Conservation (phyloP, 1,284 basidiomycete genomes). For the Austroboletus rostrupii region DNA sequence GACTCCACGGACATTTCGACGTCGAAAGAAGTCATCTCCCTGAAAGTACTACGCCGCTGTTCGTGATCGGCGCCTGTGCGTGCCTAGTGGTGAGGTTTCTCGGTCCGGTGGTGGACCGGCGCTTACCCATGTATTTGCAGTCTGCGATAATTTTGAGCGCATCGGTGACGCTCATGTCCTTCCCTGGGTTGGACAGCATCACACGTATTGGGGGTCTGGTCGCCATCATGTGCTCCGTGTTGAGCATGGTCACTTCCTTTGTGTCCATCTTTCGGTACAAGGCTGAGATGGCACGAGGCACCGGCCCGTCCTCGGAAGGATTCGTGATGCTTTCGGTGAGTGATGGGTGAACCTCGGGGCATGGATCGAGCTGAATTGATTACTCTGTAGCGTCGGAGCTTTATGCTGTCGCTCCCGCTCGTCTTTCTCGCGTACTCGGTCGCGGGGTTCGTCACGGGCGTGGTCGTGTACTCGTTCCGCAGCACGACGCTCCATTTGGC, state of each 20-base stretch:
- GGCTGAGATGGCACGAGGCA: constrained; percentile 49
- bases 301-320: constrained; percentile 48
- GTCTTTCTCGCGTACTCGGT: constrained; percentile 69
- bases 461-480: constrained; percentile 63
- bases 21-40: constrained; percentile 49
- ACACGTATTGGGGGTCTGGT: constrained; percentile 61
- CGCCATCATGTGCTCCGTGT: constrained; percentile 60
- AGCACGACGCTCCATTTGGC: constrained; percentile 38
- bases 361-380: neutral
- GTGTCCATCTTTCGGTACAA: constrained; percentile 66
- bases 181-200: constrained; percentile 63
- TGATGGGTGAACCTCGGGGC: too few relatives aligned
- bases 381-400: constrained; percentile 47
- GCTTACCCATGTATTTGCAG: constrained; percentile 32
- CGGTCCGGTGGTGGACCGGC: neutral
- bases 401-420: constrained; percentile 67
- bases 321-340: constrained; percentile 55
- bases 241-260: constrained; percentile 63
- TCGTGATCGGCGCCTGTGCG: constrained; percentile 59
- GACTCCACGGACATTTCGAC: constrained; percentile 44
- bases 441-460: constrained; percentile 58
- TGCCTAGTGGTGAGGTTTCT: constrained; percentile 60
- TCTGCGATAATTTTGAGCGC: constrained; percentile 74
- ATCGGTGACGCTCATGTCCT: constrained; percentile 70
- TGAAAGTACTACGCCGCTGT: constrained; percentile 50